Percentiles rank a stretch among this genome's conserved stretches.
Evolutionary conservation across 306 rosid genomes (phyloP).

Genomic region (Parietaria judaica): DNA sequence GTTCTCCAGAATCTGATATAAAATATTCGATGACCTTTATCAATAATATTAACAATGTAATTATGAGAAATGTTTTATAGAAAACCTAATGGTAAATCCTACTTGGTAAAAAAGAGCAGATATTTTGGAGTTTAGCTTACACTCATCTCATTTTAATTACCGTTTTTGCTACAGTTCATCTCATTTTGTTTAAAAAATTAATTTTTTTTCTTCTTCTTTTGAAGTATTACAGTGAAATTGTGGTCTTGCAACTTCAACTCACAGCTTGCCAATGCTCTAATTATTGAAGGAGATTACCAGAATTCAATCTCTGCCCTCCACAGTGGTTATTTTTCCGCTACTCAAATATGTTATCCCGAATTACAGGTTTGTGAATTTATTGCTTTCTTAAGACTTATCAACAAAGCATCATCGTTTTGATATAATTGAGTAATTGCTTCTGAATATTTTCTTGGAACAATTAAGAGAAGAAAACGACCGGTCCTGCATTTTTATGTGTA

Average conservation of each 20-base stretch:
- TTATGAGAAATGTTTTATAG: no score
- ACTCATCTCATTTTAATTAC: no score
- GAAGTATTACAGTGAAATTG: slow-evolving; percentile 67
- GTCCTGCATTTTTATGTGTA: not conserved
- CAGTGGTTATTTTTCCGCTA: slow-evolving; percentile 60
- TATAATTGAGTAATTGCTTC: not conserved
- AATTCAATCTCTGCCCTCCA: slow-evolving; percentile 69
- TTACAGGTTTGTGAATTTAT: slow-evolving; percentile 49
- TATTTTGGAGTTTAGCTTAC: no score
- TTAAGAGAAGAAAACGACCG: not conserved
- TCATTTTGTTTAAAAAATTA: not conserved
- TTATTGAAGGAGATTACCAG: slow-evolving; percentile 78
- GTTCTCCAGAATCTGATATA: no score
- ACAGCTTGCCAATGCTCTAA: slow-evolving; percentile 91
- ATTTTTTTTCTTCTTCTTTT: slow-evolving; percentile 16
- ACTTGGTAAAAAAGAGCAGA: no score
- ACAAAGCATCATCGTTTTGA: not conserved
- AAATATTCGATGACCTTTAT: no score
- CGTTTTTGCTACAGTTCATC: not conserved
- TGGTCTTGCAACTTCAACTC: slow-evolving; percentile 97
- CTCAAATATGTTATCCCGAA: slow-evolving; percentile 61
- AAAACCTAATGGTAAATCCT: no score
- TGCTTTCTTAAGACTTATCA: not conserved
- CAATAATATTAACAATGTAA: no score
- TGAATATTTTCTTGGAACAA: not conserved